Percentiles rank a stretch among this genome's conserved stretches.
phyloP scores from a whole-genome alignment of 1,139 yeast species.

The Ogataea hybrid region DNA sequence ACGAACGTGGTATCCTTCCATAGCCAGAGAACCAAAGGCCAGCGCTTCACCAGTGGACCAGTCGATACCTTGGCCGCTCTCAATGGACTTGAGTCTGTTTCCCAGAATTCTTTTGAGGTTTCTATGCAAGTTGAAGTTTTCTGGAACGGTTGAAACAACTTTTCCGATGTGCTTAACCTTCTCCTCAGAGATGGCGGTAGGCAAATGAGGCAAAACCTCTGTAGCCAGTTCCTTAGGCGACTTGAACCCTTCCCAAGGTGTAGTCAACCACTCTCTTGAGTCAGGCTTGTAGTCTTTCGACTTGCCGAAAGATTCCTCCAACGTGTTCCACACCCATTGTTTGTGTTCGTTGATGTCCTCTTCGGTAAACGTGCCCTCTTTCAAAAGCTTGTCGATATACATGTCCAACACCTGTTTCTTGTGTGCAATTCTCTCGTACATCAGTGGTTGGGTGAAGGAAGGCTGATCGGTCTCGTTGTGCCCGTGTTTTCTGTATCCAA shows the following conservation, averaged over 20 bases:
- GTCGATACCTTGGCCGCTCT: slow-evolving; percentile 91
- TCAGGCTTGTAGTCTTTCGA: slow-evolving; percentile 91
- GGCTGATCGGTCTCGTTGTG: slow-evolving; percentile 99
- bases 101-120: slow-evolving; percentile 93
- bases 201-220: slow-evolving; percentile 92
- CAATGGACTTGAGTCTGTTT: slow-evolving; percentile 83
- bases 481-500: slow-evolving; percentile 98
- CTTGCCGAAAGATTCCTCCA: slow-evolving; percentile 85
- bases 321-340: slow-evolving; percentile 95
- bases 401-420: slow-evolving; percentile 86
- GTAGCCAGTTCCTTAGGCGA: slow-evolving; percentile 97
- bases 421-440: slow-evolving; percentile 89
- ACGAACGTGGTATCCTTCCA: slow-evolving; percentile 96
- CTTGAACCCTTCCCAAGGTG: slow-evolving; percentile 99
- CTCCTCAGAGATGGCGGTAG: slow-evolving; percentile 82
- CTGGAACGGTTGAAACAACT: slow-evolving; percentile 80
- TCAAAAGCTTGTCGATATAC: slow-evolving; percentile 74
- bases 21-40: slow-evolving; percentile 88
- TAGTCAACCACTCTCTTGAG: slow-evolving; percentile 96
- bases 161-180: slow-evolving; percentile 76
- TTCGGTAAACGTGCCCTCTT: slow-evolving; percentile 84
- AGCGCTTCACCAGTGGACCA: slow-evolving; percentile 99
- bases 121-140: slow-evolving; percentile 87
- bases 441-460: slow-evolving; percentile 94
- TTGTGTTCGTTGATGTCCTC: slow-evolving; percentile 95